These are phyloP conservation scores for Massospora cicadina DNA, from an alignment of 371 early-diverging fungal species.

Conservation along the genomic window DNA sequence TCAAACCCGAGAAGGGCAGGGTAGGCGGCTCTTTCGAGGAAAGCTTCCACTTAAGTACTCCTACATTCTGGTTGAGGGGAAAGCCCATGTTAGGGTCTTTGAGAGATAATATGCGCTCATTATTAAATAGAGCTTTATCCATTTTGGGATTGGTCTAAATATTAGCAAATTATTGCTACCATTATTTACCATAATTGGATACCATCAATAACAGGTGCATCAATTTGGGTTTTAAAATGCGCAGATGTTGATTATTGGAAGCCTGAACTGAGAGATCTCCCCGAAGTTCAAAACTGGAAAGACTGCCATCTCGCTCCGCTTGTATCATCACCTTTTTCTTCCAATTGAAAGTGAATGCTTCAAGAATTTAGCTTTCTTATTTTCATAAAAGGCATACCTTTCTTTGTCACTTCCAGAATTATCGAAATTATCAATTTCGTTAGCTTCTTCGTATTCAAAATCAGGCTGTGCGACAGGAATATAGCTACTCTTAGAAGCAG, in stretches of 20 bases:
- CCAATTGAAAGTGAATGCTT: conserved; percentile 68
- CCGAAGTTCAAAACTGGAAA: conserved; percentile 79
- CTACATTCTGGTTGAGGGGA: conserved; percentile 70
- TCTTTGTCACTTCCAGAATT: neutral
- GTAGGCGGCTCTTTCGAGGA: conserved; percentile 57
- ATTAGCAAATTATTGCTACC: conserved; percentile 1
- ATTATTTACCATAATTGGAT: conserved; percentile 58
- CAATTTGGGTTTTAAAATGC: conserved; percentile 34
- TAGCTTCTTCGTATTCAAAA: neutral
- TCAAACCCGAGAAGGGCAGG: conserved; percentile 61
- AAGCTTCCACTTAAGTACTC: conserved; percentile 76
- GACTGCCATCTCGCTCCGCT: conserved; percentile 80
- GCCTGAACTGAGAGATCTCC: conserved; percentile 72
- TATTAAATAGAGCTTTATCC: conserved; percentile 71
- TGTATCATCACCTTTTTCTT: conserved; percentile 67
- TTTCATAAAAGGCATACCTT: neutral
- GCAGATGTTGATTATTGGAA: conserved; percentile 35
- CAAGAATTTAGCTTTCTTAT: conserved; percentile 10
- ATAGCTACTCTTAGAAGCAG: conserved; percentile 13
- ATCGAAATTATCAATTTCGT: neutral
- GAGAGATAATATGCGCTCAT: conserved; percentile 49
- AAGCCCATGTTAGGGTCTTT: conserved; percentile 64
- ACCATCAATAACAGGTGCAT: conserved; percentile 28
- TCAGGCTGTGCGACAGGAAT: neutral
- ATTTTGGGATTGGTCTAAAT: conserved; percentile 89